Conservation (phyloP, 1,284 basidiomycete species). For the Naganishia albida region DNA sequence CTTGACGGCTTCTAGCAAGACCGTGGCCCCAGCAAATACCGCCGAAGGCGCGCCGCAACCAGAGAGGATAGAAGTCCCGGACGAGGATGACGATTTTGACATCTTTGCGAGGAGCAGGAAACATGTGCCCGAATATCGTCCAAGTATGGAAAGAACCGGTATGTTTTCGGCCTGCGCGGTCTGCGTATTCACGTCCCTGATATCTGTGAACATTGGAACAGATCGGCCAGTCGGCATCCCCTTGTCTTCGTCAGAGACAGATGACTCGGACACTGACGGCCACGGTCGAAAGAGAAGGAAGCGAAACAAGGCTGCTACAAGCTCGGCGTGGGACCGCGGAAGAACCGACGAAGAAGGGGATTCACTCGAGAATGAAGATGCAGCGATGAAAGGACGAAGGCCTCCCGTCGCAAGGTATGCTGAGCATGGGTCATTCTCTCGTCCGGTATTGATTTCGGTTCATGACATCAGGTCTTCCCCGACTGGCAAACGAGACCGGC, state of each 20-base stretch:
- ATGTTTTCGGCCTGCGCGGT: neutral
- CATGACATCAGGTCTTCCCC: neutral
- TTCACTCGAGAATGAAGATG: neutral
- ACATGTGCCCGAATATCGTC: neutral
- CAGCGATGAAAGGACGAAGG: neutral
- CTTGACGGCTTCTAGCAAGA: constrained; percentile 5
- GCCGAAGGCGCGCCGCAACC: neutral
- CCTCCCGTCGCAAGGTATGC: constrained; percentile 2
- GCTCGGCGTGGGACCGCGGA: neutral
- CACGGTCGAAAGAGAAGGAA: constrained; percentile 11
- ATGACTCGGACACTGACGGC: constrained; percentile 12
- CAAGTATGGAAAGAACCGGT: constrained; percentile 4
- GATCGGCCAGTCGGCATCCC: neutral
- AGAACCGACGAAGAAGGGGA: constrained; percentile 5
- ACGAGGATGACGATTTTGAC: constrained; percentile 14
- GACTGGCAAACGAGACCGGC: constrained; percentile 3
- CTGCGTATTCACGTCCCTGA: neutral
- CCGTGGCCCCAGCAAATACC: neutral
- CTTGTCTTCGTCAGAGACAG: constrained; percentile 1
- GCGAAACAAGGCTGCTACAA: neutral
- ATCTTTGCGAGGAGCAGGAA: constrained; percentile 20
- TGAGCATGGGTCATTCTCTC: neutral
- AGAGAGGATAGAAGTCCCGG: neutral
- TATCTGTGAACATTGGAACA: neutral
- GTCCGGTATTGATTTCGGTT: neutral